Evolutionary conservation across 805 yeast genomes (phyloP).

Genomic region (Candida montana): DNA sequence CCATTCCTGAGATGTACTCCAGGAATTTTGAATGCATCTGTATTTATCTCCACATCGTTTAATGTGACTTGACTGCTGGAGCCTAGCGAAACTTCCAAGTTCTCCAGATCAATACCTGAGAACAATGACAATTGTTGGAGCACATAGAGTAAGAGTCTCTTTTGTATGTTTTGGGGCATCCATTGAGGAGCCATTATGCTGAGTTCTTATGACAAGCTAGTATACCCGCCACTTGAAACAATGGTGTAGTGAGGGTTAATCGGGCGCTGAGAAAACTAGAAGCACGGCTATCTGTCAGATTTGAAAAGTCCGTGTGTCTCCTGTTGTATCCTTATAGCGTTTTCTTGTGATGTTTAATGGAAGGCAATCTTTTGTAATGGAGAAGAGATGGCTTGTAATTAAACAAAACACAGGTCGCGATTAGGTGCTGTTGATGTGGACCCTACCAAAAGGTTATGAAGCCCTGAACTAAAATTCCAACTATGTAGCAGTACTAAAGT

Average conservation of each 20-base stretch:
- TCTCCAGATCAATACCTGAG: slow-evolving; percentile 75
- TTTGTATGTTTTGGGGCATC: slow-evolving; percentile 84
- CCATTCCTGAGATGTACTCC: slow-evolving; percentile 63
- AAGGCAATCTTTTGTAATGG: too few relatives aligned
- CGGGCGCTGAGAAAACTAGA: too few relatives aligned
- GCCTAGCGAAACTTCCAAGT: slow-evolving; percentile 74
- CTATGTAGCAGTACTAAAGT: too few relatives aligned
- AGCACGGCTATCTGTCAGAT: too few relatives aligned
- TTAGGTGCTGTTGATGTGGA: too few relatives aligned
- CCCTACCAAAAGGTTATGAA: too few relatives aligned
- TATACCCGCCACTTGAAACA: not conserved
- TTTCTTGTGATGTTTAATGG: too few relatives aligned
- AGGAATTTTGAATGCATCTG: slow-evolving; percentile 63
- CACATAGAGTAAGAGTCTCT: slow-evolving; percentile 71
- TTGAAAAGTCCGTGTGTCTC: too few relatives aligned
- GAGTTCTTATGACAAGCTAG: not conserved
- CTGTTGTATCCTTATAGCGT: too few relatives aligned
- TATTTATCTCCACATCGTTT: slow-evolving; percentile 63
- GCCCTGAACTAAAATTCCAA: too few relatives aligned
- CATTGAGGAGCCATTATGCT: slow-evolving; percentile 37
- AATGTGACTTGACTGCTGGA: slow-evolving; percentile 44
- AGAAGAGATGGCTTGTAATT: too few relatives aligned
- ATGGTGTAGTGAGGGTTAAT: not conserved
- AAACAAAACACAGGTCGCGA: too few relatives aligned
- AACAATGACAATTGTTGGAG: slow-evolving; percentile 77